Percentiles rank a stretch among this genome's conserved stretches.
Conservation (phyloP, 768 basidiomycete genomes). For the Lepiota subincarnata region DNA sequence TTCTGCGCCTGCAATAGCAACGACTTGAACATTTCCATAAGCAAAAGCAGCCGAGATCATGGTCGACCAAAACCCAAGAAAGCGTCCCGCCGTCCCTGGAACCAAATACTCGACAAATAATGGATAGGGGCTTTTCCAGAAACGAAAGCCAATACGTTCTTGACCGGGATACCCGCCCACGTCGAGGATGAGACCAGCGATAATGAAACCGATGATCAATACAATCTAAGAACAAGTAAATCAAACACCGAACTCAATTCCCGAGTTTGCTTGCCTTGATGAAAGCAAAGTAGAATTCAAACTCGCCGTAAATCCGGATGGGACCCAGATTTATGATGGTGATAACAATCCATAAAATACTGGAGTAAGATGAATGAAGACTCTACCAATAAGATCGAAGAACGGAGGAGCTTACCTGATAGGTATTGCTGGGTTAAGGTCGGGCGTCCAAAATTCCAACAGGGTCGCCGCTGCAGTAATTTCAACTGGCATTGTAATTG, state of each 20-base stretch:
- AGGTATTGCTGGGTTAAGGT: constrained; percentile 19
- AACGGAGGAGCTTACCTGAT: constrained; percentile 20
- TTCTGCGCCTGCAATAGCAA: constrained; percentile 46
- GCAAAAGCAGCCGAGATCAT: constrained; percentile 52
- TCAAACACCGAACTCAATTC: not conserved
- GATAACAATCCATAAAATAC: constrained; percentile 28
- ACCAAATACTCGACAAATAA: constrained; percentile 24
- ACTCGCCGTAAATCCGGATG: constrained; percentile 47
- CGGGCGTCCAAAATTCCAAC: constrained; percentile 33
- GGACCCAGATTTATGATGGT: constrained; percentile 33
- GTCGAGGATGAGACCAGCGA: constrained; percentile 33
- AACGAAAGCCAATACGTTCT: constrained; percentile 41
- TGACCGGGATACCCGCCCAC: constrained; percentile 46
- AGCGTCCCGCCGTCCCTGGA: constrained; percentile 39
- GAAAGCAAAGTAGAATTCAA: constrained; percentile 53
- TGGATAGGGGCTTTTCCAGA: constrained; percentile 35
- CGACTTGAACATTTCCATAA: constrained; percentile 56
- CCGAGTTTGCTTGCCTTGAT: constrained; percentile 18
- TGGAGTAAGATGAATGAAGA: constrained; percentile 13
- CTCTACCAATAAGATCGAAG: not conserved
- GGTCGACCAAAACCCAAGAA: constrained; percentile 43
- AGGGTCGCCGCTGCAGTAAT: constrained; percentile 50
- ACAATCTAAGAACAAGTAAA: constrained; percentile 36
- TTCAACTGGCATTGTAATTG: constrained; percentile 44
- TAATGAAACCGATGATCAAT: constrained; percentile 34